A percentile compares a stretch with the other conserved stretches of the same genome.
Conservation (phyloP, 768 basidiomycete genomes). For the Tremella yokohamensis region DNA sequence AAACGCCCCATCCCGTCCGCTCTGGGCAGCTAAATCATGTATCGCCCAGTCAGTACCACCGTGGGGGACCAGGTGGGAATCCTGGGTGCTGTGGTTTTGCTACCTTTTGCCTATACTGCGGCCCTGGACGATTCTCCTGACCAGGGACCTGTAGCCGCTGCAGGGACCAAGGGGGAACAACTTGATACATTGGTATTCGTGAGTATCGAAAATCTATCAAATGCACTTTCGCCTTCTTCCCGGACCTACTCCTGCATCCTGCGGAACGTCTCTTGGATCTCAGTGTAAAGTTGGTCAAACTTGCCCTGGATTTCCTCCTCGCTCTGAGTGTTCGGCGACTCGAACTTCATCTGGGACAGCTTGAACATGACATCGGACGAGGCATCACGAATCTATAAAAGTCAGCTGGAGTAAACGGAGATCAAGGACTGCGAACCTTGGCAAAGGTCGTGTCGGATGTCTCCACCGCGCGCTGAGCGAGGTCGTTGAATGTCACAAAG, state of each 20-base stretch:
- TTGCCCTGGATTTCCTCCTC: constrained; percentile 77
- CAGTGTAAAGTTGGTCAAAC: constrained; percentile 71
- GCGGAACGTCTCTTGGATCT: constrained; percentile 84
- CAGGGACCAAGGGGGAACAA: no score
- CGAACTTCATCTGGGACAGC: constrained; percentile 99
- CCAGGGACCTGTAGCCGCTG: no score
- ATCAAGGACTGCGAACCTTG: constrained; percentile 35
- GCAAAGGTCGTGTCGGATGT: constrained; percentile 61
- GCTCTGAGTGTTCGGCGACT: constrained; percentile 85
- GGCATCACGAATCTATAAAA: constrained; percentile 71
- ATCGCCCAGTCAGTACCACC: constrained; percentile 38
- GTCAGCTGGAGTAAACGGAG: neutral
- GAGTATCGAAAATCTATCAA: no score
- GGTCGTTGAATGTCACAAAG: constrained; percentile 89
- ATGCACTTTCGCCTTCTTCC: neutral
- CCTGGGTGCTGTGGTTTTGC: constrained; percentile 39
- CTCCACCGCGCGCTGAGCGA: constrained; percentile 78
- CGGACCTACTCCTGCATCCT: constrained; percentile 47
- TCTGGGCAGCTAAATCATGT: constrained; percentile 35
- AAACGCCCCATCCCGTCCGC: constrained; percentile 40
- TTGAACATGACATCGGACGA: constrained; percentile 87
- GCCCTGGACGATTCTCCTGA: no score
- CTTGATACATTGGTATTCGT: no score
- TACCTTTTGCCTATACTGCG: no score
- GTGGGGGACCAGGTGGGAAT: constrained; percentile 40